phyloP scores from a whole-genome alignment of 2,329 filamentous ascomycete species.

The Didymella pomorum region DNA sequence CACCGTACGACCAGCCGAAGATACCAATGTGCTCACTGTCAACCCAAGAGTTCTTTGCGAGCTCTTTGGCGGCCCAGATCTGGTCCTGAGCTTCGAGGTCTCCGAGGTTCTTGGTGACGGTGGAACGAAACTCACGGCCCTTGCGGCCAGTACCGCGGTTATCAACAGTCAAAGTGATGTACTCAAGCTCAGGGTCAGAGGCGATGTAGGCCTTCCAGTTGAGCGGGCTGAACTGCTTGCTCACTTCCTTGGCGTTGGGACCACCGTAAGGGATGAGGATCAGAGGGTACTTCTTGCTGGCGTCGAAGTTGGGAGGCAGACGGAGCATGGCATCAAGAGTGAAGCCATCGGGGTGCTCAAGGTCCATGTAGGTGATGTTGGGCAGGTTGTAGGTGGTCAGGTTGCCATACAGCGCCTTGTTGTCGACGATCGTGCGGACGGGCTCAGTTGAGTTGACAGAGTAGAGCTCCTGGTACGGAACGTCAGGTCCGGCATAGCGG shows the following conservation, averaged over 20 bases:
- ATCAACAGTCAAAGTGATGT: constrained; percentile 72
- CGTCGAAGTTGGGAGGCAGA: constrained; percentile 70
- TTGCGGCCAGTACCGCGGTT: constrained; percentile 72
- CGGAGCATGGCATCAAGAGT: constrained; percentile 70
- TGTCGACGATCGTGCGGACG: constrained; percentile 67
- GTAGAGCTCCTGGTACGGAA: constrained; percentile 75
- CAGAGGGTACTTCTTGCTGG: constrained; percentile 69
- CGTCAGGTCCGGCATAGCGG: constrained; percentile 69
- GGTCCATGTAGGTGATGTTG: constrained; percentile 69
- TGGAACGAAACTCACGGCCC: constrained; percentile 68
- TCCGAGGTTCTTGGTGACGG: constrained; percentile 67
- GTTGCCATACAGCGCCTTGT: constrained; percentile 63
- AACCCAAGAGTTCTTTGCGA: constrained; percentile 63
- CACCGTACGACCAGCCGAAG: constrained; percentile 74
- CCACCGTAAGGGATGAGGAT: constrained; percentile 75
- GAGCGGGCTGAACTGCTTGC: constrained; percentile 63
- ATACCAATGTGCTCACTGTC: constrained; percentile 69
- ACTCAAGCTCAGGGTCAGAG: constrained; percentile 72
- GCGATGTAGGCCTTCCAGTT: constrained; percentile 70
- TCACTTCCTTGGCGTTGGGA: constrained; percentile 68
- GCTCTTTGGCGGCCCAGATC: constrained; percentile 69
- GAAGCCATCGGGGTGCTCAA: constrained; percentile 68
- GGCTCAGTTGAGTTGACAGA: constrained; percentile 63
- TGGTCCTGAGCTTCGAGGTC: constrained; percentile 71
- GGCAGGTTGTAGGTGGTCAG: constrained; percentile 69